Conservation (phyloP, 306 rosid genomes). For the Erythrophleum fordii region DNA sequence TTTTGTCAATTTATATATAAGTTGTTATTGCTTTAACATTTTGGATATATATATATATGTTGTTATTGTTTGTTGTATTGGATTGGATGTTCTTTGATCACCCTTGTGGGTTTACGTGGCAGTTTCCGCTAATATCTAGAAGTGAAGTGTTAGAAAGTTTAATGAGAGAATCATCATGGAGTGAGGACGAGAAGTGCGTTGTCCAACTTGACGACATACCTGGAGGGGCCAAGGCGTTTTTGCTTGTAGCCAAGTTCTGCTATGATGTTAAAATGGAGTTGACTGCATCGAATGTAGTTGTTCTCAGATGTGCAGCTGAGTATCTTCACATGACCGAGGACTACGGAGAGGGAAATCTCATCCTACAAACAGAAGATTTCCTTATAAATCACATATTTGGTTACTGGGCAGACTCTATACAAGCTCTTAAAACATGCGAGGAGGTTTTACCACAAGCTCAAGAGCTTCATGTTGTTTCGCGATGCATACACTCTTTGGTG, state of each 20-base stretch:
- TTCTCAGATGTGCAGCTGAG: slow-evolving; percentile 80
- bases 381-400: slow-evolving; percentile 67
- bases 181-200: slow-evolving; percentile 54
- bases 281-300: slow-evolving; percentile 67
- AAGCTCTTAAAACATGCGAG: slow-evolving; percentile 78
- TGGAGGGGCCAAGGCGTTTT: slow-evolving; percentile 81
- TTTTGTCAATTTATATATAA: background rate
- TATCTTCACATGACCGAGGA: slow-evolving; percentile 79
- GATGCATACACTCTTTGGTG: slow-evolving; percentile 81
- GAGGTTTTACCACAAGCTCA: slow-evolving; percentile 69
- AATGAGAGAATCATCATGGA: slow-evolving; percentile 57
- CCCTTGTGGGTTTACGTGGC: slow-evolving; percentile 23
- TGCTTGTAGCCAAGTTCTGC: slow-evolving; percentile 74
- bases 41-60: background rate
- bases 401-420: slow-evolving; percentile 78
- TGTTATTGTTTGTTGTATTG: too few relatives aligned
- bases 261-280: slow-evolving; percentile 87
- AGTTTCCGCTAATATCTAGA: slow-evolving; percentile 92
- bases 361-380: slow-evolving; percentile 65
- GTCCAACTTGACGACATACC: slow-evolving; percentile 77
- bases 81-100: too few relatives aligned
- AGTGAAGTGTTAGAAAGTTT: slow-evolving; percentile 66
- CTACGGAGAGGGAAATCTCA: slow-evolving; percentile 77
- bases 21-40: too few relatives aligned
- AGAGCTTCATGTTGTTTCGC: slow-evolving; percentile 77